Conservation (phyloP, 2,329 filamentous ascomycete genomes). For the Dactylellina haptotyla region DNA sequence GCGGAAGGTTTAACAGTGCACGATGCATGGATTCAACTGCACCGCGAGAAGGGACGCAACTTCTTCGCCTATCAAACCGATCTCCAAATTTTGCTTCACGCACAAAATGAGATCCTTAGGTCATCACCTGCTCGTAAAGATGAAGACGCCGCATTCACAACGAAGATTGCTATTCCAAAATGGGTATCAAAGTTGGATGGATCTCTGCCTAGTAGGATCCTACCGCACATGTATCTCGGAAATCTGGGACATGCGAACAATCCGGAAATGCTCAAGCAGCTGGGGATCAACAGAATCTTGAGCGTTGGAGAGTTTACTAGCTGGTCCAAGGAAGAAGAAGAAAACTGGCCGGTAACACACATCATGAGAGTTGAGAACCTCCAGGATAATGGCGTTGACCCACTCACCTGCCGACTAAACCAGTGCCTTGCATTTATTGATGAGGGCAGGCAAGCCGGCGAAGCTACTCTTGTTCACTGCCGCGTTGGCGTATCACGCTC, state of each 20-base stretch:
- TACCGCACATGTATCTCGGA: slow-evolving; percentile 95
- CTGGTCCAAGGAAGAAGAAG: slow-evolving; percentile 77
- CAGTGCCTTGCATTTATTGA: slow-evolving; percentile 90
- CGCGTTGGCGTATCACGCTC: slow-evolving; percentile 94
- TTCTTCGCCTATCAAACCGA: slow-evolving; percentile 97
- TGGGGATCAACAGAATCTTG: slow-evolving; percentile 87
- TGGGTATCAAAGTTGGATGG: slow-evolving; percentile 90
- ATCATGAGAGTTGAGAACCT: slow-evolving; percentile 83
- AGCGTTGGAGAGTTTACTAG: slow-evolving; percentile 89
- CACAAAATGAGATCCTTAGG: slow-evolving; percentile 56
- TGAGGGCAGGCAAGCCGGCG: slow-evolving; percentile 77
- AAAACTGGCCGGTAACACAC: slow-evolving; percentile 80
- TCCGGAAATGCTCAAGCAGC: slow-evolving; percentile 77
- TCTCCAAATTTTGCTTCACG: slow-evolving; percentile 67
- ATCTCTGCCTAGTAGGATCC: slow-evolving; percentile 85
- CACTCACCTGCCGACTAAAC: slow-evolving; percentile 84
- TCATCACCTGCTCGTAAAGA: slow-evolving; percentile 46
- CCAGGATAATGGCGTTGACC: slow-evolving; percentile 96
- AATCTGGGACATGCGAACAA: slow-evolving; percentile 96
- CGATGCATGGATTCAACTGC: slow-evolving; percentile 86
- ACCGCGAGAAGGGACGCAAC: slow-evolving; percentile 82
- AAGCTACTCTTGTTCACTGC: slow-evolving; percentile 92
- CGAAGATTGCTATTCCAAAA: slow-evolving; percentile 67
- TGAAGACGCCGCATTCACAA: slow-evolving; percentile 28
- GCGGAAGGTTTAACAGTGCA: slow-evolving; percentile 82